Evolutionary conservation across 2,329 filamentous ascomycete genomes (phyloP), one percentile per base, ranked within the genome.

Genomic region (Monilinia laxa): DNA sequence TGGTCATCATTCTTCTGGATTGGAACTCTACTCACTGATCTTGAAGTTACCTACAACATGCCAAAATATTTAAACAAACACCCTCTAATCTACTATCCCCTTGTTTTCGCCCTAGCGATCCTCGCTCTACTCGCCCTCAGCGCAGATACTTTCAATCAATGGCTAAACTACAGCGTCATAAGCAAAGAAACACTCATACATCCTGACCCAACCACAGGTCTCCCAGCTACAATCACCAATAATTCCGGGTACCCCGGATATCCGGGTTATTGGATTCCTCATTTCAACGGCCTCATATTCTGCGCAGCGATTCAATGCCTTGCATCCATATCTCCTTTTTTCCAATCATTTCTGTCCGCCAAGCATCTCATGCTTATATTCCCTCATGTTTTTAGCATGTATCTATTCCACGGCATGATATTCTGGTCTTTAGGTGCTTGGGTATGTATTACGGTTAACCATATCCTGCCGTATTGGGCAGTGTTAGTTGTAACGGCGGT

Each of bases 361-460:
- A 77, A 75, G 28, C 58, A 78, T 28, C 74, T 82, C 38, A 76
- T 79, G 7, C 73, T 77, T 55, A 71, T 82, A 23, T 82, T 82
- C 72, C 81, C 80, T 6, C 81, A 82, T 71, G 80, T 81, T 70
- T 82, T 82, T 72, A 82, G 80, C 49, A 80, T 82, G 64, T 82
- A 82, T 69, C 77, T 82, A 10, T 75, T 81, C 59, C 81, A 82
- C 69, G 81, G 81, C 49, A 71, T 77, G 51, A 70, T 77, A 23
- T 76, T 76, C 67, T 77, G 75, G 75, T 69, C 70, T 14, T 51
- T 76, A 9, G 75, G 75, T 20, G 66, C 75, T 20, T 70, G 68
- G 64, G 58, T 71, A 10, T 70, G 69, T 53, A 65, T 76, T 16
- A 64, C 67, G 11, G 51, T 76, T 10, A 68, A 62, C 23, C 59